These are phyloP conservation scores for Phaeoacremonium minimum DNA, from an alignment of 2,329 filamentous ascomycete genomes.

Conservation along the genomic window DNA sequence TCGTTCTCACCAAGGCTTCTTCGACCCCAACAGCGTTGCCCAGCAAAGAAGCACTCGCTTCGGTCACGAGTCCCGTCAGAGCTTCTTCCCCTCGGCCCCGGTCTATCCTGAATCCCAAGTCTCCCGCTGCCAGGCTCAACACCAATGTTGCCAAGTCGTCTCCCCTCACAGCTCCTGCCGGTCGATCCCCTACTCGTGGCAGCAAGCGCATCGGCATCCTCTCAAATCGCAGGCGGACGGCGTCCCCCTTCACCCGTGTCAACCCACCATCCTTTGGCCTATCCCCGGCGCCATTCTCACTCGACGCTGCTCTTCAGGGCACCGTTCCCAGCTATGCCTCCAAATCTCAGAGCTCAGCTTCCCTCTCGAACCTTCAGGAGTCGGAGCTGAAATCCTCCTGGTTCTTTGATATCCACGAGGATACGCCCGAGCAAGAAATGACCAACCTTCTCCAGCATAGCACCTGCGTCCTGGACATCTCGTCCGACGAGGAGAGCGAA, in stretches of 20 bases:
- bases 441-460: conserved; percentile 91
- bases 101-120: conserved; percentile 46
- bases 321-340: conserved; percentile 62
- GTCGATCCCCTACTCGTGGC: conserved; percentile 70
- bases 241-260: conserved; percentile 61
- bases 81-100: conserved; percentile 31
- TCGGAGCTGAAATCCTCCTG: conserved; percentile 60
- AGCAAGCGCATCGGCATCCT: conserved; percentile 66
- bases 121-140: conserved; percentile 43
- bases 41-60: conserved; percentile 21
- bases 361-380: conserved; percentile 29
- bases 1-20: conserved; percentile 38
- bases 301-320: conserved; percentile 77
- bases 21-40: conserved; percentile 20
- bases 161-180: conserved; percentile 65
- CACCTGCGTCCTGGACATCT: conserved; percentile 82
- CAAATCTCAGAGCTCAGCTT: conserved; percentile 27
- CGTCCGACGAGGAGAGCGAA: conserved; percentile 75
- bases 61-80: conserved; percentile 22
- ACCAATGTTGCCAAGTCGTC: conserved; percentile 40
- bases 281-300: conserved; percentile 66
- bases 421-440: conserved; percentile 84
- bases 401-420: conserved; percentile 94
- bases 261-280: conserved; percentile 62
- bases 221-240: conserved; percentile 61